Percentiles rank a stretch among this genome's conserved stretches.
Evolutionary conservation across 1,284 basidiomycete species (phyloP).

Genomic region (Sporisorium exsertum): DNA sequence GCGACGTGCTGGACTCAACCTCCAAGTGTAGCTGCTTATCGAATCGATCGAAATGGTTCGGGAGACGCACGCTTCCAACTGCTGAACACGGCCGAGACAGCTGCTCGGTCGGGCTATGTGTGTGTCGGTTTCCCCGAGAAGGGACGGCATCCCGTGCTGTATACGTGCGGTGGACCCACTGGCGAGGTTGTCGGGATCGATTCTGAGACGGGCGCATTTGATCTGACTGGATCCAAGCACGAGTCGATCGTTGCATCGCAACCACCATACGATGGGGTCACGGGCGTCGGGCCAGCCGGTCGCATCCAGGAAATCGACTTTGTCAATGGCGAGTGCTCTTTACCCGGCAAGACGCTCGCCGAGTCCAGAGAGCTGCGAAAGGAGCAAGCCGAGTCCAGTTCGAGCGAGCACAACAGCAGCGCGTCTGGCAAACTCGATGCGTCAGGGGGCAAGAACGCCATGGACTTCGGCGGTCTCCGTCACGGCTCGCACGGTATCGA

Average conservation of each 20-base stretch:
- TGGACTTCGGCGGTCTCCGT: conserved; percentile 57
- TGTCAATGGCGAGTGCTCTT: conserved; percentile 51
- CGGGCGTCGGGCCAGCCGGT: conserved; percentile 34
- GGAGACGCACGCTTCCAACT: conserved; percentile 28
- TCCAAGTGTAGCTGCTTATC: conserved; percentile 51
- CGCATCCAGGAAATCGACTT: conserved; percentile 65
- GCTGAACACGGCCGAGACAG: conserved; percentile 50
- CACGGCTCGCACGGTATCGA: conserved; percentile 42
- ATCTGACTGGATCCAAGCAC: conserved; percentile 30
- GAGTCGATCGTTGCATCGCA: conserved; percentile 10
- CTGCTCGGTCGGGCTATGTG: conserved; percentile 52
- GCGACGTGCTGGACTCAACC: conserved; percentile 57
- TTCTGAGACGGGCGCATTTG: conserved; percentile 59
- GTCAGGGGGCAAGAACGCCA: conserved; percentile 37
- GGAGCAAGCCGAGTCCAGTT: conserved; percentile 2
- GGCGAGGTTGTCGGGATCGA: conserved; percentile 69
- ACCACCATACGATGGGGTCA: conserved; percentile 17
- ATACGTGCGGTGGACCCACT: conserved; percentile 70
- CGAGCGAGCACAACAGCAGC: background rate
- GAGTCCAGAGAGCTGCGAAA: conserved; percentile 15
- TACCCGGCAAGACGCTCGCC: conserved; percentile 40
- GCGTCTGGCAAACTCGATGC: conserved; percentile 27
- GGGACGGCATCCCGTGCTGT: conserved; percentile 62
- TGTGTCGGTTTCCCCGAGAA: conserved; percentile 36
- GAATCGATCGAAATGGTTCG: conserved; percentile 18